Evolutionary conservation across 148 eudicot genomes (phyloP).

Genomic region (Camellia lanceoleosa): DNA sequence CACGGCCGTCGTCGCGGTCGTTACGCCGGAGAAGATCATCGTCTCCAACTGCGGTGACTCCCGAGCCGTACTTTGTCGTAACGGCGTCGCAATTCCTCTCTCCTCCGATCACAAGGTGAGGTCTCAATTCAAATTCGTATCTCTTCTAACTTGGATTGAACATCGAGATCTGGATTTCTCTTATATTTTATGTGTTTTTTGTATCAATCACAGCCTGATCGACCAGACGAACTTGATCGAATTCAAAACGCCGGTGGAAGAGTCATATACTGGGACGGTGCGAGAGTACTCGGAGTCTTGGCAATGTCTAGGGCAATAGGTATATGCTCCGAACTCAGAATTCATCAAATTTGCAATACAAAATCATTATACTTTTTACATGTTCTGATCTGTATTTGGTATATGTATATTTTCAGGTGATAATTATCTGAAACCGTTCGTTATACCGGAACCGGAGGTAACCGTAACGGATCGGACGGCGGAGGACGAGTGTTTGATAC

Average conservation of each 20-base stretch:
- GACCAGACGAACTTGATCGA: constrained; percentile 68
- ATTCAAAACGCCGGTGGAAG: constrained; percentile 77
- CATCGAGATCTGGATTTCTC: constrained; percentile 1
- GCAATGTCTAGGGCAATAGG: constrained; percentile 91
- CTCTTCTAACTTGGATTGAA: not conserved
- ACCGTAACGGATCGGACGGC: constrained; percentile 52
- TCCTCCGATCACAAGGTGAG: constrained; percentile 73
- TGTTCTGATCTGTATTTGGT: not conserved
- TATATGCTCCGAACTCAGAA: not conserved
- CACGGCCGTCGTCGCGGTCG: constrained; percentile 72
- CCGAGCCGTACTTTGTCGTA: constrained; percentile 69
- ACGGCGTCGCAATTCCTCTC: constrained; percentile 58
- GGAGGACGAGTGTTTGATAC: constrained; percentile 69
- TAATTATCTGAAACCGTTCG: constrained; percentile 74
- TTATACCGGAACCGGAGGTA: constrained; percentile 80
- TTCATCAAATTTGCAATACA: not conserved
- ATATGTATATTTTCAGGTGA: constrained; percentile 39
- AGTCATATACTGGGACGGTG: constrained; percentile 80
- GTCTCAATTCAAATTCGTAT: not conserved
- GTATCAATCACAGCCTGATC: constrained; percentile 55
- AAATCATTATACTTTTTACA: not conserved
- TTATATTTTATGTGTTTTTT: not conserved
- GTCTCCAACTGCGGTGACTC: constrained; percentile 87
- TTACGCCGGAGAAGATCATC: constrained; percentile 51
- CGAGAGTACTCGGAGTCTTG: constrained; percentile 71